Conservation (phyloP, 345 rosid species). For the Gossypium mustelinum region DNA sequence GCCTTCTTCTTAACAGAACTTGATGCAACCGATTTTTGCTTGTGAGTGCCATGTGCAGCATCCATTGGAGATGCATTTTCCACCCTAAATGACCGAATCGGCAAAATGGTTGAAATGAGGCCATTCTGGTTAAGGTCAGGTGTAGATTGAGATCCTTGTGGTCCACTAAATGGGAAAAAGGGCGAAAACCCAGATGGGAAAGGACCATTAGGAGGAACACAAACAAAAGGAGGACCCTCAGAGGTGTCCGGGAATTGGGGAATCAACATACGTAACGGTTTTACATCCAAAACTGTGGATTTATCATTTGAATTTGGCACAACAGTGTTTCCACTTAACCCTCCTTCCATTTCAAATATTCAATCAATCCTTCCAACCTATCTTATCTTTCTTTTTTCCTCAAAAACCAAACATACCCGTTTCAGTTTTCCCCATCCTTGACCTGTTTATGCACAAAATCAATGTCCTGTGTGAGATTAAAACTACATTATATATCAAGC, state of each 20-base stretch:
- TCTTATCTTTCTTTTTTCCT: not conserved
- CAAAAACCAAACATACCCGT: not conserved
- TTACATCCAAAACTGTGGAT: constrained; percentile 66
- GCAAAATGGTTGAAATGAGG: not conserved
- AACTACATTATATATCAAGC: not conserved
- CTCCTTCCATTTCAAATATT: constrained; percentile 11
- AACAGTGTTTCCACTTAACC: not conserved
- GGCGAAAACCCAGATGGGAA: not conserved
- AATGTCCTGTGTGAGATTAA: not conserved
- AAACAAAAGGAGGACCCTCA: not conserved
- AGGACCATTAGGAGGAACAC: not conserved
- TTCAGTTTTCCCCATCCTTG: not conserved
- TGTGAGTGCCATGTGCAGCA: not conserved
- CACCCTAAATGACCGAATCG: not conserved
- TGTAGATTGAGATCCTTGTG: not conserved
- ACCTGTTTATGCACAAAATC: not conserved
- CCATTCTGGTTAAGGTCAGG: not conserved
- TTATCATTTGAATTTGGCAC: constrained; percentile 36
- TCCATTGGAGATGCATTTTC: not conserved
- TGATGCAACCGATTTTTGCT: not conserved
- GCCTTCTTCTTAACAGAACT: constrained; percentile 15
- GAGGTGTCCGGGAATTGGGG: constrained; percentile 25
- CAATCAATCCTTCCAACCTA: not conserved
- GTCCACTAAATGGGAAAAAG: not conserved
- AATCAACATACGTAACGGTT: constrained; percentile 57